phyloP scores from a whole-genome alignment of 495 filamentous ascomycete genomes.

The Podospora pseudocomata region DNA sequence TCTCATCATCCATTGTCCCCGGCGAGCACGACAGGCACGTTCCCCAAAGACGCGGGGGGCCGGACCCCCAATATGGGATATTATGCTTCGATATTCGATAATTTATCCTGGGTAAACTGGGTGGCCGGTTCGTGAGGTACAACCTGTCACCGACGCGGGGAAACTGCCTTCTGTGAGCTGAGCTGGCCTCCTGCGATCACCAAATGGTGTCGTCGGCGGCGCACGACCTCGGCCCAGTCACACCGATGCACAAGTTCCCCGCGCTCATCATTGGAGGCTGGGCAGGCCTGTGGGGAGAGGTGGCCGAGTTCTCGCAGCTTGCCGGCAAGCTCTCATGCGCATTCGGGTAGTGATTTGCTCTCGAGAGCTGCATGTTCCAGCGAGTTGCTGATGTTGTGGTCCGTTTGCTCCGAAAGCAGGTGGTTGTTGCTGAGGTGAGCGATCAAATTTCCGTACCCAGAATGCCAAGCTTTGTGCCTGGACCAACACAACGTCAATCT shows the following conservation, averaged over 20 bases:
- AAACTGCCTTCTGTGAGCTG: neutral
- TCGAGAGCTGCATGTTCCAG: neutral
- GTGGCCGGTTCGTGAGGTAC: neutral
- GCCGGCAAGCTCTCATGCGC: neutral
- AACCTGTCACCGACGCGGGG: neutral
- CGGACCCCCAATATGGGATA: neutral
- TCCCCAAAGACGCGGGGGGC: neutral
- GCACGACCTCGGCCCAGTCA: neutral
- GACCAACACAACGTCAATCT: neutral
- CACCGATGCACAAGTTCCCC: neutral
- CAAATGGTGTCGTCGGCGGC: neutral
- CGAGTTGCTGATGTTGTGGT: neutral
- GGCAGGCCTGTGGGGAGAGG: neutral
- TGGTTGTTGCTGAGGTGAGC: neutral
- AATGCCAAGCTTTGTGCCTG: neutral
- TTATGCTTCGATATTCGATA: neutral
- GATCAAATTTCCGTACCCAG: neutral
- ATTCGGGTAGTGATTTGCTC: neutral
- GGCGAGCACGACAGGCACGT: neutral
- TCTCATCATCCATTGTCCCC: constrained; percentile 3
- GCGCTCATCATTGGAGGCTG: neutral
- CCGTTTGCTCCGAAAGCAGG: neutral
- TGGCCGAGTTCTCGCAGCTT: neutral
- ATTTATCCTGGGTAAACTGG: neutral
- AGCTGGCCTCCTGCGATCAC: neutral